These are phyloP conservation scores for Pisolithus marmoratus DNA, from an alignment of 768 basidiomycete genomes.

Conservation along the genomic window DNA sequence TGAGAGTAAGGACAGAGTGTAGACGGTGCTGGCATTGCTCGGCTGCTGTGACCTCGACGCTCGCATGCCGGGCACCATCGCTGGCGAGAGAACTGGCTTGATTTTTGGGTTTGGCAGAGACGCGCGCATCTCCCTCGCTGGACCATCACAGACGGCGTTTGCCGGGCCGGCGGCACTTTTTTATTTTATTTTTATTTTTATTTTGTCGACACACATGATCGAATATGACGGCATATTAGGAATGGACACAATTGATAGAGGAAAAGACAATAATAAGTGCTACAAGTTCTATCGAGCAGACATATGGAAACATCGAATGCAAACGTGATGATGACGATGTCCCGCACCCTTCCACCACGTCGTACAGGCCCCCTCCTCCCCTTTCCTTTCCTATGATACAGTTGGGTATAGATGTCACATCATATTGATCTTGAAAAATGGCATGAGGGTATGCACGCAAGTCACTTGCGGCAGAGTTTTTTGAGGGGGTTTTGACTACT, in stretches of 20 bases:
- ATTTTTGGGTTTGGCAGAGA: background rate
- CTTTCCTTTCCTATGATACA: constrained; percentile 22
- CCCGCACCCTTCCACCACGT: constrained; percentile 6
- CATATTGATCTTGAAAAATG: constrained; percentile 3
- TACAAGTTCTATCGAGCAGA: constrained; percentile 19
- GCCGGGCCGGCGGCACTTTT: constrained; percentile 21
- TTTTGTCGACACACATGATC: background rate
- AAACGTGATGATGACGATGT: constrained; percentile 3
- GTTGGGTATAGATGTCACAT: constrained; percentile 3
- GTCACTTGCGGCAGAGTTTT: constrained; percentile 31
- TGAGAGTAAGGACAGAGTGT: constrained; percentile 63
- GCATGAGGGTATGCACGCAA: constrained; percentile 1
- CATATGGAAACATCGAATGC: constrained; percentile 20
- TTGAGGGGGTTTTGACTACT: constrained; percentile 27
- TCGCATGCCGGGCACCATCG: constrained; percentile 36
- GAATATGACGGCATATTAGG: background rate
- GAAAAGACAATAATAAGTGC: constrained; percentile 8
- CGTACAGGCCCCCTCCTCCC: background rate
- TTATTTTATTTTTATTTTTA: background rate
- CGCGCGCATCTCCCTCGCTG: background rate
- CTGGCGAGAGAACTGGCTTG: background rate
- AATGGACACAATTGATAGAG: background rate
- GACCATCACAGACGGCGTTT: constrained; percentile 15
- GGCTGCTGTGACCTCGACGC: constrained; percentile 22
- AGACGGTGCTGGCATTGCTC: constrained; percentile 39